A percentile compares a stretch with the other conserved stretches of the same genome.
Conservation (phyloP, 129 eudicot species). For the Chrysanthemum seticuspe region DNA sequence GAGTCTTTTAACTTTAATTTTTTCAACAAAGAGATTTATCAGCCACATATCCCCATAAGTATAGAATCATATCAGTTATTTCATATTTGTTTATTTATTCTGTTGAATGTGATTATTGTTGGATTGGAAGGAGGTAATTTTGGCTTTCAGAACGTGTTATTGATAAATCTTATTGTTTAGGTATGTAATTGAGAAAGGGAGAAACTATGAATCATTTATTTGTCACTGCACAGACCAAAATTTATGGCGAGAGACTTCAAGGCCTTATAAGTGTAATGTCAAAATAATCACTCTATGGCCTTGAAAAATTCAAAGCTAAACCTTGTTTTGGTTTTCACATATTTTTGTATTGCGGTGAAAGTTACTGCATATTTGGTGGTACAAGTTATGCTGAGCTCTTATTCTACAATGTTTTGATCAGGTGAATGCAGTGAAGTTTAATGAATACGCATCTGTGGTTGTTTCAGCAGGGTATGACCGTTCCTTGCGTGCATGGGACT, state of each 20-base stretch:
- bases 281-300: background rate
- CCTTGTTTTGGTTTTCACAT: too few relatives aligned
- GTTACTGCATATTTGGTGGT: too few relatives aligned
- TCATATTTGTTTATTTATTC: conserved; percentile 10
- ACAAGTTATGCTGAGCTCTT: conserved; percentile 7
- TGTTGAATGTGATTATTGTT: conserved; percentile 1
- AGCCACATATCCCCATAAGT: background rate
- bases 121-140: conserved; percentile 5
- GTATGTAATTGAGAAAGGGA: background rate
- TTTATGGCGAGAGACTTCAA: conserved; percentile 6
- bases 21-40: conserved; percentile 8
- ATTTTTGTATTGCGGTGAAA: too few relatives aligned
- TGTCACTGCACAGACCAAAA: background rate
- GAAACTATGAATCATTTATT: background rate
- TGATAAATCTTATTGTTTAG: conserved; percentile 6
- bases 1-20: background rate
- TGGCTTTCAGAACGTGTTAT: background rate
- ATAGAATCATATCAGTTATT: conserved; percentile 6
- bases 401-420: conserved; percentile 30
- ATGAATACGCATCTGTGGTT: conserved; percentile 80
- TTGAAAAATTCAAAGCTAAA: too few relatives aligned
- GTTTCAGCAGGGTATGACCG: conserved; percentile 98
- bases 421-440: conserved; percentile 99
- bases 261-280: background rate
- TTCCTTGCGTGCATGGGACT: conserved; percentile 95